phyloP scores from a whole-genome alignment of 768 basidiomycete species.

The Phanerochaete sordida region DNA sequence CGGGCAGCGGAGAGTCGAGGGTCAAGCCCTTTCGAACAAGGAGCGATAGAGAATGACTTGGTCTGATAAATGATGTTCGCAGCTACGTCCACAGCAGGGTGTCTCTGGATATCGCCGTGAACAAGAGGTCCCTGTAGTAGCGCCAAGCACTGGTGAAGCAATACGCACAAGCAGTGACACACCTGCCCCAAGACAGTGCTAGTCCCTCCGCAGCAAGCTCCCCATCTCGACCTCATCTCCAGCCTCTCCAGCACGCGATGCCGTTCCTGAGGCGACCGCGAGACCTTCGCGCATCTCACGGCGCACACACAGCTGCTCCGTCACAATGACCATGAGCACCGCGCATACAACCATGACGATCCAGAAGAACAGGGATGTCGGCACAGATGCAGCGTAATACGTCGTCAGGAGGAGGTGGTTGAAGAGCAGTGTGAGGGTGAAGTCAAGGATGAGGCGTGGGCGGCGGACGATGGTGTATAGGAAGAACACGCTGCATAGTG shows the following conservation, averaged over 20 bases:
- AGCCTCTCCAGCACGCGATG: conserved; percentile 20
- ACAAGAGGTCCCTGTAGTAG: too few relatives aligned
- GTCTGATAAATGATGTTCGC: too few relatives aligned
- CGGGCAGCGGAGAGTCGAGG: too few relatives aligned
- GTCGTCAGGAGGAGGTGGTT: conserved; percentile 92
- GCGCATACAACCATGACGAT: conserved; percentile 68
- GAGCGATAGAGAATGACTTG: too few relatives aligned
- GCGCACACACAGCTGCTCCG: conserved; percentile 89
- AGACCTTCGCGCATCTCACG: conserved; percentile 89
- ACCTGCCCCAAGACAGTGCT: not conserved
- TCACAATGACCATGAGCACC: conserved; percentile 69
- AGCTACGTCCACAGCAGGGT: too few relatives aligned
- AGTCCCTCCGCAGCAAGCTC: conserved; percentile 50
- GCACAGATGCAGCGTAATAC: conserved; percentile 80
- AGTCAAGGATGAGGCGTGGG: conserved; percentile 94
- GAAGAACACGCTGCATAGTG: conserved; percentile 58
- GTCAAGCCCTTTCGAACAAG: too few relatives aligned
- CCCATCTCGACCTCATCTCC: conserved; percentile 55
- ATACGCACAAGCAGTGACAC: too few relatives aligned
- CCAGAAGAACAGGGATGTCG: conserved; percentile 95
- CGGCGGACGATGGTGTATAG: conserved; percentile 85
- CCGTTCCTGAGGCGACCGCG: conserved; percentile 36
- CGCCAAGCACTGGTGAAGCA: too few relatives aligned
- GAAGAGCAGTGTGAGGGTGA: conserved; percentile 85
- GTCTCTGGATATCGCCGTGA: too few relatives aligned